Evolutionary conservation across 2,329 filamentous ascomycete genomes (phyloP).

Genomic region (Purpureocillium lavendulum): DNA sequence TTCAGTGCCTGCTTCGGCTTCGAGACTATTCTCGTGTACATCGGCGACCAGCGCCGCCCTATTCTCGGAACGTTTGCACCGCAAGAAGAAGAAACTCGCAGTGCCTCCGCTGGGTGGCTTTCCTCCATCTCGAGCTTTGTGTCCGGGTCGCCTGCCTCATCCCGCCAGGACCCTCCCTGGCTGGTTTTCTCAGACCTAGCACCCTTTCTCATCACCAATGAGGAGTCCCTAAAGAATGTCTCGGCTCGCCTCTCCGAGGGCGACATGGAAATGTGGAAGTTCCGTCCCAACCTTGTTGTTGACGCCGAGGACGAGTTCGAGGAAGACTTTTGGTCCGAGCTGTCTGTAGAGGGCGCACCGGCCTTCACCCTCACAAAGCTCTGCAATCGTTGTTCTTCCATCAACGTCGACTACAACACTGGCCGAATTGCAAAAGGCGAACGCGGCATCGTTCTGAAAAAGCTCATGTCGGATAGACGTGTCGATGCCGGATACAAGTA

Average conservation of each 20-base stretch:
- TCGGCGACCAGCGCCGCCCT: slow-evolving; percentile 50
- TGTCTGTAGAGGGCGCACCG: slow-evolving; percentile 31
- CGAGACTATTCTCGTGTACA: slow-evolving; percentile 51
- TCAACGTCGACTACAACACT: slow-evolving; percentile 65
- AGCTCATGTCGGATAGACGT: slow-evolving; percentile 59
- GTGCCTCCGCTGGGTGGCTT: slow-evolving; percentile 23
- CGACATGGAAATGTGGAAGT: slow-evolving; percentile 56
- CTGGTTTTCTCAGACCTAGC: slow-evolving; percentile 69
- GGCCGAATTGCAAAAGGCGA: slow-evolving; percentile 50
- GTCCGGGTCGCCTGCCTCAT: no score
- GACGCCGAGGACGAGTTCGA: slow-evolving; percentile 53
- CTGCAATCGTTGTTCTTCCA: slow-evolving; percentile 58
- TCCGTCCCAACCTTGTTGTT: slow-evolving; percentile 66
- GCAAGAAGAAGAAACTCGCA: slow-evolving; percentile 10
- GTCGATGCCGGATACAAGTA: slow-evolving; percentile 62
- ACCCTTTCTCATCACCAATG: slow-evolving; percentile 64
- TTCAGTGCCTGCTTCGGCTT: slow-evolving; percentile 61
- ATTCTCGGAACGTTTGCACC: slow-evolving; percentile 52
- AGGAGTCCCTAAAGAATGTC: slow-evolving; percentile 62
- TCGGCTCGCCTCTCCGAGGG: slow-evolving; percentile 43
- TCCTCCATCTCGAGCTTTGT: slow-evolving; percentile 25
- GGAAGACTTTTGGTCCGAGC: slow-evolving; percentile 65
- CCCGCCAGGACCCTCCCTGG: slow-evolving; percentile 28
- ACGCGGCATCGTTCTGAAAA: slow-evolving; percentile 56
- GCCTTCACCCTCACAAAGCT: slow-evolving; percentile 57